Base-by-base conservation (phyloP, 2,329 filamentous ascomycete species). In the Sporothrix variecibatus region DNA sequence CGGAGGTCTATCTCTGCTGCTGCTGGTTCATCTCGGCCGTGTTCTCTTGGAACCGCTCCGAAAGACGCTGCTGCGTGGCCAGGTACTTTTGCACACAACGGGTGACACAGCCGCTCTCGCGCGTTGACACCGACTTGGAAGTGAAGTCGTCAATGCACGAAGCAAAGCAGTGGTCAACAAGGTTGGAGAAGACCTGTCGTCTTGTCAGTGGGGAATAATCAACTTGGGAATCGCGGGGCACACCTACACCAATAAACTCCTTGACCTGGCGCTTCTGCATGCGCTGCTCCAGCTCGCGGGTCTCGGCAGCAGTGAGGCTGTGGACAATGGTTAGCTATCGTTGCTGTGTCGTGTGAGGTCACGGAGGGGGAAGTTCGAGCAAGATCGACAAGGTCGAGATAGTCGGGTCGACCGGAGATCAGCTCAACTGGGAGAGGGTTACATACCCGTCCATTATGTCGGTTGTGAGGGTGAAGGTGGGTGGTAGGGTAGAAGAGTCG, bases 191-290 rank as follows among this genome's bases (percentile, higher is more conserved):
- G 82, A 89, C 85, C 87, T 89, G 78, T 0, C 38, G n/a, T n/a
- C n/a, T n/a, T n/a, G n/a, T n/a, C n/a, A n/a, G n/a, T n/a, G n/a
- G n/a, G n/a, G n/a, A n/a, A n/a, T n/a, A n/a, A n/a, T n/a, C n/a
- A n/a, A n/a, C n/a, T n/a, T n/a, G n/a, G n/a, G n/a, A n/a, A 8
- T 34, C 34, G n/a, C 11, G 26, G 40, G 43, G 26, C 31, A 87
- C 31, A 87, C 94, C 79, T 88, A 98, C 96, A 80, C 90, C 93
- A 92, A 98, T 97, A 82, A 99, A 98, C 83, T 98, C 95, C 87
- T 97, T 97, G 88, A 99, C 94, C 86, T 99, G 96, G 86, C 96
- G 97, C 86, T 93, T 93, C 87, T 98, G 94, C 90, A 99, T 95
- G 84, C 96, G 94, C 85, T 90, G 86, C 85, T 97, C 92, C 82